A percentile compares a stretch with the other conserved stretches of the same genome.
Evolutionary conservation across 2,329 filamentous ascomycete genomes (phyloP).

Genomic region (Diaporthe humulicola): DNA sequence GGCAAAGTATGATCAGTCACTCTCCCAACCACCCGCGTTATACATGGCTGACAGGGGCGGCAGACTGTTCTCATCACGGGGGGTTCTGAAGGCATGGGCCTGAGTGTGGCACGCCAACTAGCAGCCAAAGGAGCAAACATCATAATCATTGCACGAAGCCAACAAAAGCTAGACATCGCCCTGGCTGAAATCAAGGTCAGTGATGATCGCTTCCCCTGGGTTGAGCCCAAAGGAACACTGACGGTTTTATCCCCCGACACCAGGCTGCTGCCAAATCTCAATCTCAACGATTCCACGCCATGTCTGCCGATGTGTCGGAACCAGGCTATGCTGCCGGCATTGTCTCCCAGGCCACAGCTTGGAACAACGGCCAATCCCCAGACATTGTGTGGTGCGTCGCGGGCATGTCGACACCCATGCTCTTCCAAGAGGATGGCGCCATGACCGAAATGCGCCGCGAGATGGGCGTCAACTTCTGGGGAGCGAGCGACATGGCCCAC

Average conservation of each 20-base stretch:
- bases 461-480: constrained; percentile 96
- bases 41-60: constrained; percentile 8
- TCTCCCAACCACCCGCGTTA: background rate
- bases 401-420: constrained; percentile 78
- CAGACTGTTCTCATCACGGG: constrained; percentile 79
- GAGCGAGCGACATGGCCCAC: constrained; percentile 87
- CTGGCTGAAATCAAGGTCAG: constrained; percentile 67
- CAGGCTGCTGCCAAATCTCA: constrained; percentile 75
- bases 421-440: constrained; percentile 84
- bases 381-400: constrained; percentile 95
- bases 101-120: constrained; percentile 70
- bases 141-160: constrained; percentile 75
- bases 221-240: constrained; percentile 3
- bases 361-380: constrained; percentile 81
- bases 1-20: constrained; percentile 73
- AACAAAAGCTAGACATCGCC: constrained; percentile 69
- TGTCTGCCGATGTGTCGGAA: constrained; percentile 84
- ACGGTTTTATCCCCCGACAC: constrained; percentile 49
- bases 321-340: constrained; percentile 78
- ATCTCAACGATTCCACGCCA: constrained; percentile 84
- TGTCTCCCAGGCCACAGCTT: constrained; percentile 78
- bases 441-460: constrained; percentile 77
- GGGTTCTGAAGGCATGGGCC: constrained; percentile 79
- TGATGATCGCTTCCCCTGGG: background rate
- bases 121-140: constrained; percentile 77